phyloP scores from a whole-genome alignment of 1,139 yeast genomes.

The Yamadazyma jaroonii region DNA sequence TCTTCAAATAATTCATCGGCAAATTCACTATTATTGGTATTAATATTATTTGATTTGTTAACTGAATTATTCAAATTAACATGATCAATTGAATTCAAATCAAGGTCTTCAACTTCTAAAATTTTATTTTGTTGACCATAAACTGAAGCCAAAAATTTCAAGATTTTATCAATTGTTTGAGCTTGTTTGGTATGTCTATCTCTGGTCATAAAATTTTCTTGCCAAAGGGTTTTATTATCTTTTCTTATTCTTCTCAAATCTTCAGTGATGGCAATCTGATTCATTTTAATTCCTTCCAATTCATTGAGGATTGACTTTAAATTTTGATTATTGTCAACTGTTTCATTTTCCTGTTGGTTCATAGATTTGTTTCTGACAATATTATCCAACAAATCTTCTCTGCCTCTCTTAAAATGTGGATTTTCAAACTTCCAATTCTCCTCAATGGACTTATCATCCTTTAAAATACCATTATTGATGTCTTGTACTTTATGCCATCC shows the following conservation, averaged over 20 bases:
- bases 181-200: conserved; percentile 85
- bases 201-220: conserved; percentile 76
- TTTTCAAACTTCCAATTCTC: conserved; percentile 75
- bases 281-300: conserved; percentile 69
- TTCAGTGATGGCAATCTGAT: conserved; percentile 78
- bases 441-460: conserved; percentile 48
- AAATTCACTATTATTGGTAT: conserved; percentile 3
- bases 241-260: conserved; percentile 78
- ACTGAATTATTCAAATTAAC: conserved; percentile 7
- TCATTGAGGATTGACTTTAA: conserved; percentile 62
- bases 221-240: conserved; percentile 90
- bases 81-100: conserved; percentile 4
- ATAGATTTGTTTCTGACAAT: conserved; percentile 52
- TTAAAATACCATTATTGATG: conserved; percentile 63
- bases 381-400: conserved; percentile 72
- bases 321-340: conserved; percentile 37
- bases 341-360: conserved; percentile 39
- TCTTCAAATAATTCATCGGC: conserved; percentile 14
- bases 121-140: conserved; percentile 68
- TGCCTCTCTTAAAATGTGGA: conserved; percentile 69
- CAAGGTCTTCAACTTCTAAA: conserved; percentile 28
- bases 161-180: conserved; percentile 81
- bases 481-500: conserved; percentile 97
- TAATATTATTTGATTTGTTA: conserved; percentile 3
- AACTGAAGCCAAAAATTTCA: conserved; percentile 80